Evolutionary conservation across 192 early-diverging fungal genomes (phyloP), one percentile per base, ranked within the genome.

Genomic region (Backusella luteola): DNA sequence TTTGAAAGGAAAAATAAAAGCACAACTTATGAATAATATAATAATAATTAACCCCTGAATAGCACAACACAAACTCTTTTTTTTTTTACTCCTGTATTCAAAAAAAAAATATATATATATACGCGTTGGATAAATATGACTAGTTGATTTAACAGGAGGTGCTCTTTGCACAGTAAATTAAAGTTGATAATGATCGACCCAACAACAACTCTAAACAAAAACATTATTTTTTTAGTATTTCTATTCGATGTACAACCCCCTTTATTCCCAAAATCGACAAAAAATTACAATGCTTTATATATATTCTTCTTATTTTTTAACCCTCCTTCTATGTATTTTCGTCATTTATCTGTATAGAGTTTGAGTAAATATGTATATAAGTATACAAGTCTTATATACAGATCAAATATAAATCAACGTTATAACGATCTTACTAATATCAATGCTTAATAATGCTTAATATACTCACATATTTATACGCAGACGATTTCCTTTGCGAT

Each of bases 81-180:
- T 34, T 39, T 69, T 38, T 69, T 69, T 69, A 36, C 67, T 69
- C 67, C 67, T 69, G 67, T 69, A 69, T 69, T 21, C 67, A 26
- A 49, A 49, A 49, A 49, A 49, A 49, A 49, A 49, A 49, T n/a
- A n/a, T n/a, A n/a, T n/a, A n/a, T n/a, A n/a, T n/a, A 69, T n/a
- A 69, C 67, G 67, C 67, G 67, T 69, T 69, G 17, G 17, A 36
- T 69, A 36, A 36, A 69, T 19, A 69, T 12, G 67, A 21, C 67
- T 69, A 69, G 34, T 11, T 34, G 36, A 69, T 39, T 38, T 36
- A 69, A 69, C 36, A 69, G 67, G 67, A 69, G 67, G n/a, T 21
- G 17, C 35, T 12, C 46, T 49, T 49, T 49, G 19, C 46, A 49
- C 46, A 49, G 35, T 69, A 69, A 69, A 69, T 69, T 69, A 69